Evolutionary conservation across 2,329 filamentous ascomycete species (phyloP), one percentile per base, ranked within the genome.

Genomic region (Cladophialophora chaetospira): DNA sequence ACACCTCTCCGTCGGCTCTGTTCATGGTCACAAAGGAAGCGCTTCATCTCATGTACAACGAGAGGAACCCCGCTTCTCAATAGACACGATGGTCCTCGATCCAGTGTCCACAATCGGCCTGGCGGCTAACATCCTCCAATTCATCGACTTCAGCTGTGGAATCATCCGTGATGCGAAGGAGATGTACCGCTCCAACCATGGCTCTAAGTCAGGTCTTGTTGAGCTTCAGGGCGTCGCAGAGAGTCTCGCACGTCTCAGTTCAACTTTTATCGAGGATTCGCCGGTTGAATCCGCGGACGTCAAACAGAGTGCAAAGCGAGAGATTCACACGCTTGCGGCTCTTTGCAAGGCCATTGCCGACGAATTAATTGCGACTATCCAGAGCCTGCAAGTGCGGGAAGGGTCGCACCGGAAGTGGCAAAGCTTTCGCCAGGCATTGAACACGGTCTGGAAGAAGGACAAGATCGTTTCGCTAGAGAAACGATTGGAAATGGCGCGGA

Each of bases 61-160:
- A n/a, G n/a, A n/a, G n/a, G n/a, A n/a, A n/a, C n/a, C n/a, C n/a
- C n/a, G n/a, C n/a, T n/a, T n/a, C n/a, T n/a, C n/a, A n/a, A n/a
- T n/a, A 54, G 53, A 29, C 43, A 31, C 6, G 11, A 46, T 46
- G 43, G 15, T 15, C 19, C 43, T 29, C 13, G 43, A 46, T 45
- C 43, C 43, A 9, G 9, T 46, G 23, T 28, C 43, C 26, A 26
- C 43, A 3, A 17, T 46, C 26, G 25, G 43, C 8, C 25, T 46
- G 43, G 43, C 43, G 25, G 43, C 43, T 15, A 46, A 46, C 10
- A 46, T 46, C 43, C 8, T 31, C 8, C 43, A 46, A 10, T 46
- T 46, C 25, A 31, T 46, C 43, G 43, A 46, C 5, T 46, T 46
- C 4, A 31, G 4, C 9, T 17, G 43, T 17, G 25, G 11, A 15